Base-by-base conservation (phyloP, 78 protist genomes). In the Trichosphaerium sp. region DNA sequence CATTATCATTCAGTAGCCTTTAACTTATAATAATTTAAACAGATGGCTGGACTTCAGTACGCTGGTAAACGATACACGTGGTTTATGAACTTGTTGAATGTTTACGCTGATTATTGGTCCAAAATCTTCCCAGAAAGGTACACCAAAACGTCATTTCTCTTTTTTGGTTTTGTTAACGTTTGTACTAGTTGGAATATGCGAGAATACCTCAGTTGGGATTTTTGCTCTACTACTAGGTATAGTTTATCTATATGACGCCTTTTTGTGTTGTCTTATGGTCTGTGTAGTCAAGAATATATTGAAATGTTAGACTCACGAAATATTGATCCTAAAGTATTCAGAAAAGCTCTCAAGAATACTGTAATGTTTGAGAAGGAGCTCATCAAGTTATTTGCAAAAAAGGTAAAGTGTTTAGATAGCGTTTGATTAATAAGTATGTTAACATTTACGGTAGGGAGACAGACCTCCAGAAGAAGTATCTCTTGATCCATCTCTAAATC, bases 281-380 rank as follows among this genome's bases (percentile, higher is more conserved):
- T n/a, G n/a, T n/a, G n/a, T n/a, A n/a, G n/a, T n/a, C n/a, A n/a
- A n/a, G n/a, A n/a, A n/a, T n/a, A n/a, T n/a, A n/a, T n/a, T n/a
- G n/a, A n/a, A n/a, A n/a, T n/a, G n/a, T n/a, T n/a, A n/a, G n/a
- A n/a, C n/a, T n/a, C n/a, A n/a, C n/a, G n/a, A n/a, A 18, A 40
- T 6, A 41, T 70, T n/a, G 64, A 71, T 29, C 60, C 71, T 23
- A 42, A n/a, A 39, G 71, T 29, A 29, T 47, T 81, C 37, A 37
- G 72, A 25, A 38, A 38, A 23, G 75, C 77, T 28, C 35, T 81
- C 12, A 72, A 65, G 25, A 68, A 68, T 38, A 74, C 81, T 21
- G 31, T 74, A 18, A 66, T 26, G 15, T 81, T 81, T 71, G 87
- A 81, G 43, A 73, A 55, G 35, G 41, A 44, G 11, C 18, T 73